Conservation (phyloP, 257 asterid genomes). For the Oldenlandia corymbosa region DNA sequence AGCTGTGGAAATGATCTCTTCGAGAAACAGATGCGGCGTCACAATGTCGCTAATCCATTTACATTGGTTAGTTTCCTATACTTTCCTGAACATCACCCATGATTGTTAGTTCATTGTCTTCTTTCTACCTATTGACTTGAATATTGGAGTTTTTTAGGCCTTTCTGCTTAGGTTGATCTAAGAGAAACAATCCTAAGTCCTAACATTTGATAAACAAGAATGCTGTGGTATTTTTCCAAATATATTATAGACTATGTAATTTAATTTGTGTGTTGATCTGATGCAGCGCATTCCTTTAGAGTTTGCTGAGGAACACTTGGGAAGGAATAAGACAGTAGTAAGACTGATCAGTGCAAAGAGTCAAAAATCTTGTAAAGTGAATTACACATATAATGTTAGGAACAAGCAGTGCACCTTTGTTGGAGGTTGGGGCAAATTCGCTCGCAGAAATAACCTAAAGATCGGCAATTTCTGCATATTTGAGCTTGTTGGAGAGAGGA, state of each 20-base stretch:
- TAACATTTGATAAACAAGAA: no score
- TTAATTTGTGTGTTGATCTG: no score
- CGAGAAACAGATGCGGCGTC: slow-evolving; percentile 5
- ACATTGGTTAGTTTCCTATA: slow-evolving; percentile 12
- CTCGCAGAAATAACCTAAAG: slow-evolving; percentile 5
- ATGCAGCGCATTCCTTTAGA: slow-evolving; percentile 12
- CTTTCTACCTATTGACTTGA: no score
- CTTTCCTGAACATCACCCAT: not conserved
- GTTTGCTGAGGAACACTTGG: not conserved
- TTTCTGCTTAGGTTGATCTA: no score
- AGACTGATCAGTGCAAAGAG: slow-evolving; percentile 6
- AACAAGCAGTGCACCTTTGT: not conserved
- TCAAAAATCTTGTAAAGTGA: slow-evolving; percentile 16
- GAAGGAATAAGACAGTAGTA: not conserved
- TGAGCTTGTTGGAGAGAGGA: slow-evolving; percentile 12
- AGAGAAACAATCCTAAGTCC: no score
- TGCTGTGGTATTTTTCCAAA: no score
- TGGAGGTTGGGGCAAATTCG: slow-evolving; percentile 23
- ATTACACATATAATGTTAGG: not conserved
- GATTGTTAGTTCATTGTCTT: no score
- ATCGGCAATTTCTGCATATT: slow-evolving; percentile 23
- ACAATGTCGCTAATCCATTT: slow-evolving; percentile 8
- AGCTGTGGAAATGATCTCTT: not conserved
- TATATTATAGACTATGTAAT: no score
- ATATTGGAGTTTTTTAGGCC: no score